phyloP scores from a whole-genome alignment of 495 filamentous ascomycete species.

The Cercophora scortea region DNA sequence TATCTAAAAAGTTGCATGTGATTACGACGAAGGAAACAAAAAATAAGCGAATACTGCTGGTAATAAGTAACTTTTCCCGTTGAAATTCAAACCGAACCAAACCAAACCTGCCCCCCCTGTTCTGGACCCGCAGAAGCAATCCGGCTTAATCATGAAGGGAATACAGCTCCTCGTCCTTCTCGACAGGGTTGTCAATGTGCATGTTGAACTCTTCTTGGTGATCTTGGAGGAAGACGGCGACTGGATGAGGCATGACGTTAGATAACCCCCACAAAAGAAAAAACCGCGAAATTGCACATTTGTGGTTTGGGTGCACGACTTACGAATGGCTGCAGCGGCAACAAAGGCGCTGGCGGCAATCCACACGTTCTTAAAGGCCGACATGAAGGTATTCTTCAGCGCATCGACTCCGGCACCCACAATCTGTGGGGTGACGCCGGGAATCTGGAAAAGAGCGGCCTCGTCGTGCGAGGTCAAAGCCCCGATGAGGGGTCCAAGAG shows the following conservation, averaged over 20 bases:
- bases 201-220: conserved; percentile 14
- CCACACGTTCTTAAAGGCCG: conserved; percentile 21
- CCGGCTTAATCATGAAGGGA: background rate
- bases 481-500: conserved; percentile 11
- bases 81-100: no score
- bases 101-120: no score
- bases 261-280: background rate
- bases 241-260: background rate
- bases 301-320: background rate
- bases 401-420: conserved; percentile 14
- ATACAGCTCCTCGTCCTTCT: conserved; percentile 19
- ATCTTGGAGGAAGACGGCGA: conserved; percentile 10
- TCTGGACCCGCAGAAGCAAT: no score
- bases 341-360: conserved; percentile 19
- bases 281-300: no score
- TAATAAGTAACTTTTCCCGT: no score
- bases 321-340: conserved; percentile 14
- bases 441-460: conserved; percentile 9
- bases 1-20: no score
- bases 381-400: conserved; percentile 14
- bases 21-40: no score
- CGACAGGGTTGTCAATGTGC: conserved; percentile 15
- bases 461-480: conserved; percentile 10
- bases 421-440: conserved; percentile 18
- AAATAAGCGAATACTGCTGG: no score